Base-by-base conservation (phyloP, 176 grass and related monocot species). In the Oryza rufipogon region DNA sequence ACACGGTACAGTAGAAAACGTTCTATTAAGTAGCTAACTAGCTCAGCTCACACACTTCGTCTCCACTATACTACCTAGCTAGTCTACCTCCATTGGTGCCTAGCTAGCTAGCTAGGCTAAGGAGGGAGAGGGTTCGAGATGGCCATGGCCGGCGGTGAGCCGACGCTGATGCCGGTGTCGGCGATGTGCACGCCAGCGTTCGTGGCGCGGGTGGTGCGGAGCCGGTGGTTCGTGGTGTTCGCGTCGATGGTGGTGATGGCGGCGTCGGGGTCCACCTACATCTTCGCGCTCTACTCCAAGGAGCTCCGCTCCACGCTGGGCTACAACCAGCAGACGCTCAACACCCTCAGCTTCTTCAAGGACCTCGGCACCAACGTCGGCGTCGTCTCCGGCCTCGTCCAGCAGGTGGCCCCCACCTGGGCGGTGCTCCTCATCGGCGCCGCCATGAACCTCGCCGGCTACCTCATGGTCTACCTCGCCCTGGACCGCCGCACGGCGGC, bases 361-460 rank as follows among this genome's bases (percentile, higher is more conserved):
- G 86, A 88, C 80, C 86, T 88, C 4, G 86, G 86, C 79, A 76
- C 80, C 66, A 88, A 88, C 86, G 86, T 82, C 74, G 86, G 86
- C 86, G 51, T 88, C 2, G 51, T 88, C 0, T 88, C 86, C 36
- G 86, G 86, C 4, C 86, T 88, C 19, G 72, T 88, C 16, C 66
- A 88, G 80, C 77, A 87, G 85, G 85, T 87, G n/a, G 33, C 86
- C 28, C 86, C 80, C 4, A 81, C 80, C 15, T 82, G 79, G 86
- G 64, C 66, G 33, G 86, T 88, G 2, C 86, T 88, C 5, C 66
- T 82, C 73, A 77, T 82, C 80, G 86, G 86, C 54, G 86, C 86
- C 26, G 80, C 3, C 39, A 82, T 76, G 86, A 82, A 82, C 16
- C 25, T 88, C 23, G 64, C 3, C 12, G 86, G 86, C 0, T 88